Percentiles rank a stretch among this genome's conserved stretches.
These are phyloP conservation scores for Phytophthora palmivora DNA, from an alignment of 352 stramenopile genomes.

Conservation along the genomic window DNA sequence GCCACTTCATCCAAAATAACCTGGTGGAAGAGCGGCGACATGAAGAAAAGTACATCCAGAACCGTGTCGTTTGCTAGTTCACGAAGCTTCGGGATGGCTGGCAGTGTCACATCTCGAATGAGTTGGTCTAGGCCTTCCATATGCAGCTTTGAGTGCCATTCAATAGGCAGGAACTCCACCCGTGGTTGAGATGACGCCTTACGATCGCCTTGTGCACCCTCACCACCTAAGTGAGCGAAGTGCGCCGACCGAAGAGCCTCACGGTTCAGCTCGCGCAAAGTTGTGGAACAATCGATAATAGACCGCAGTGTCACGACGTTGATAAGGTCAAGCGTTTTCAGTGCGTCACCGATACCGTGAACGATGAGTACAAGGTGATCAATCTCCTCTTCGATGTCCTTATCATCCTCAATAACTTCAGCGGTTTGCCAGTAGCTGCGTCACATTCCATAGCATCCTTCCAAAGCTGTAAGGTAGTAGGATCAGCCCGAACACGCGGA, in stretches of 20 bases:
- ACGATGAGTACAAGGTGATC: conserved; percentile 90
- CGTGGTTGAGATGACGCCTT: conserved; percentile 31
- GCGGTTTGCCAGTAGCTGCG: conserved; percentile 30
- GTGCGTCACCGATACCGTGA: conserved; percentile 89
- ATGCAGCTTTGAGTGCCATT: conserved; percentile 90
- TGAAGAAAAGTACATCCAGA: conserved; percentile 93
- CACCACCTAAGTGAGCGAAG: conserved; percentile 57
- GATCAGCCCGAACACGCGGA: conserved; percentile 69
- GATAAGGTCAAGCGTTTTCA: conserved; percentile 88
- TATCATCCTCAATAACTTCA: conserved; percentile 59
- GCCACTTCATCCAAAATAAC: conserved; percentile 93
- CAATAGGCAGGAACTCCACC: conserved; percentile 85
- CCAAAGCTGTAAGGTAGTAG: conserved; percentile 62
- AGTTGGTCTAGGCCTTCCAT: conserved; percentile 73
- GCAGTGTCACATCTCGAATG: conserved; percentile 79
- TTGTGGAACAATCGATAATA: conserved; percentile 85
- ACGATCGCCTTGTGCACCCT: conserved; percentile 22
- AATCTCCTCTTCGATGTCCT: conserved; percentile 79
- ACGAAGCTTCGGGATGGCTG: conserved; percentile 91
- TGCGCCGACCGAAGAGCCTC: conserved; percentile 73
- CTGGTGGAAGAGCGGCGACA: conserved; percentile 93
- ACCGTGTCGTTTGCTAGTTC: conserved; percentile 94
- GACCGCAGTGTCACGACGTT: conserved; percentile 84
- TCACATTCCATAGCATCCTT: conserved; percentile 61
- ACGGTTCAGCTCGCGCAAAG: conserved; percentile 66